These are phyloP conservation scores for Rhizopus delemar DNA, from an alignment of 371 early-diverging fungal genomes.

Conservation along the genomic window DNA sequence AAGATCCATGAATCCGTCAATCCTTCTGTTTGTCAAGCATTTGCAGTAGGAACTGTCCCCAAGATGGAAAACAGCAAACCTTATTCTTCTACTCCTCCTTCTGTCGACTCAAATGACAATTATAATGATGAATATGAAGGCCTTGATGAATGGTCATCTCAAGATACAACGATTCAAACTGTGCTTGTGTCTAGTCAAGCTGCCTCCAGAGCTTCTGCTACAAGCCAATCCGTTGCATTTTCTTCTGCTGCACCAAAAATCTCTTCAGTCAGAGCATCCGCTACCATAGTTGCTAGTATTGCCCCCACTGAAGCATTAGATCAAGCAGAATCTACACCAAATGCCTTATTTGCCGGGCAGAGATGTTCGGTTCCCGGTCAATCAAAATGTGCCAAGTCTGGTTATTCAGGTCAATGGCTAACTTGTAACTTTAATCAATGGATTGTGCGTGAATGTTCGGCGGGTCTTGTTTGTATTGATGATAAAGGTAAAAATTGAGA, in stretches of 20 bases:
- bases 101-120: no score
- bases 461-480: slow-evolving; percentile 33
- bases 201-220: slow-evolving; percentile 4
- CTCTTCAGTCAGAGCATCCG: background rate
- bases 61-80: no score
- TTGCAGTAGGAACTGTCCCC: no score
- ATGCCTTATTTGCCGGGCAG: background rate
- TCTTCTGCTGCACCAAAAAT: slow-evolving; percentile 4
- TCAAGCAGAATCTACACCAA: background rate
- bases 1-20: slow-evolving; percentile 28
- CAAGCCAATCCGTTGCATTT: slow-evolving; percentile 9
- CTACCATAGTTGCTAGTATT: background rate
- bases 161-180: background rate
- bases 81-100: background rate
- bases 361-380: slow-evolving; percentile 21
- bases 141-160: background rate
- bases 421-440: slow-evolving; percentile 36
- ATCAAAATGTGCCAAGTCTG: slow-evolving; percentile 29
- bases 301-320: background rate
- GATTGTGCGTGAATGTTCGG: slow-evolving; percentile 32
- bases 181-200: no score
- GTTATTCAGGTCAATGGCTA: slow-evolving; percentile 27
- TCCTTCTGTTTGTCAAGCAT: slow-evolving; percentile 1
- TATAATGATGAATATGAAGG: slow-evolving; percentile 8
- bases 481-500: background rate